Conservation (phyloP, 345 rosid genomes). For the Syzygium grande region DNA sequence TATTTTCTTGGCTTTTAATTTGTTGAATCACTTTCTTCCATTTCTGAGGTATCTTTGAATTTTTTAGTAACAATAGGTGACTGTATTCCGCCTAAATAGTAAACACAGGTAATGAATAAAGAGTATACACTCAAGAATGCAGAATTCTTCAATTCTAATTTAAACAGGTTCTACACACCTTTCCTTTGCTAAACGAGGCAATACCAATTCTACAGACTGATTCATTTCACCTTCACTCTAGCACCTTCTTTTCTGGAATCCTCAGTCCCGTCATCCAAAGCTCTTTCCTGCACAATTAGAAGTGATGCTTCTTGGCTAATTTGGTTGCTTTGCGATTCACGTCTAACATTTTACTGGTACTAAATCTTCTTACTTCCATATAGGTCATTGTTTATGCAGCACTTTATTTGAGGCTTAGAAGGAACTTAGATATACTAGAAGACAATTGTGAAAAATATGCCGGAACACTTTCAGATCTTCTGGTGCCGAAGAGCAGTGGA, state of each 20-base stretch:
- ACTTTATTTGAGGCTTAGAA: slow-evolving; percentile 55
- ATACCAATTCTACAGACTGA: not conserved
- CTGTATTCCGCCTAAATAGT: not conserved
- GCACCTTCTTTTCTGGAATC: not conserved
- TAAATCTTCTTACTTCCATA: not conserved
- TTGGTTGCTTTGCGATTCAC: not conserved
- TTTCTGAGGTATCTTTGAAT: not conserved
- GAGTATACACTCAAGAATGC: not conserved
- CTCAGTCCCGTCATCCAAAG: not conserved
- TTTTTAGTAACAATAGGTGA: not conserved
- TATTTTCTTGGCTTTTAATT: not conserved
- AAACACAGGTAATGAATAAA: not conserved
- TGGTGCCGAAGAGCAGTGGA: slow-evolving; percentile 30
- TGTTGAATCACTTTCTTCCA: not conserved
- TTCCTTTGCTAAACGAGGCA: not conserved
- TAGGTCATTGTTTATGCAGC: slow-evolving; percentile 62
- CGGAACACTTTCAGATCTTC: slow-evolving; percentile 35
- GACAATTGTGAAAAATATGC: slow-evolving; percentile 41
- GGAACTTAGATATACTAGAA: slow-evolving; percentile 20
- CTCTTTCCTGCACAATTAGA: not conserved
- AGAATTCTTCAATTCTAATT: not conserved
- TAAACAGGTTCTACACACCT: not conserved
- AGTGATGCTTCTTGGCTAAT: not conserved
- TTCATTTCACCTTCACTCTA: not conserved
- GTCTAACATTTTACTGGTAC: not conserved